A percentile compares a stretch with the other conserved stretches of the same genome.
Conservation (phyloP, 768 basidiomycete species). For the Cantharellus anzutake region DNA sequence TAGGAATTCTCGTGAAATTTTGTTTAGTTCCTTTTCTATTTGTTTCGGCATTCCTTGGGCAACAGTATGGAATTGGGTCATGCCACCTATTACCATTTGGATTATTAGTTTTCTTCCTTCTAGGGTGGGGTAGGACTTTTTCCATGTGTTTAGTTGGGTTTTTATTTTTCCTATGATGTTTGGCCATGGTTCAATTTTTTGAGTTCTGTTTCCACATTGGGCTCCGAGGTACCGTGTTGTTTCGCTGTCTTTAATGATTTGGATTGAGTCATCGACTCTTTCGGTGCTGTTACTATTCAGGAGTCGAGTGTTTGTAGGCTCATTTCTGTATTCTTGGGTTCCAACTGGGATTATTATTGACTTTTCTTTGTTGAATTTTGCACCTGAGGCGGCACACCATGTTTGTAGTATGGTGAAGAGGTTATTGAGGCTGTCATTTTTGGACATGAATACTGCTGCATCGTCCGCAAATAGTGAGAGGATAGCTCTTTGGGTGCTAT, state of each 20-base stretch:
- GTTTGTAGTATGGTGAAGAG: slow-evolving; percentile 7
- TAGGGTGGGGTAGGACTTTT: no score
- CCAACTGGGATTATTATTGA: no score
- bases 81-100: no score
- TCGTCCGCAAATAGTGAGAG: slow-evolving; percentile 12
- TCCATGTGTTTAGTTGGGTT: not conserved
- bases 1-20: not conserved
- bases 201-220: slow-evolving; percentile 10
- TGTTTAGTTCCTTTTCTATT: not conserved
- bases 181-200: slow-evolving; percentile 3
- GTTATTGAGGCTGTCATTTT: slow-evolving; percentile 9
- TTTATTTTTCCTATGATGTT: slow-evolving; percentile 6
- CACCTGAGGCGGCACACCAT: no score
- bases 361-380: no score
- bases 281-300: not conserved
- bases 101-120: no score
- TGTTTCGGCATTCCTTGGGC: not conserved
- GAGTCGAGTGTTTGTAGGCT: not conserved
- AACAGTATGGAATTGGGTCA: no score
- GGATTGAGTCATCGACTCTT: not conserved
- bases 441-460: slow-evolving; percentile 10
- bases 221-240: slow-evolving; percentile 9
- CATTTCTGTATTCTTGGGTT: slow-evolving; percentile 3
- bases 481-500: not conserved
- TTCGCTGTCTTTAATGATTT: slow-evolving; percentile 7